Conservation (phyloP, 805 yeast species). For the Candida silvicultrix region DNA sequence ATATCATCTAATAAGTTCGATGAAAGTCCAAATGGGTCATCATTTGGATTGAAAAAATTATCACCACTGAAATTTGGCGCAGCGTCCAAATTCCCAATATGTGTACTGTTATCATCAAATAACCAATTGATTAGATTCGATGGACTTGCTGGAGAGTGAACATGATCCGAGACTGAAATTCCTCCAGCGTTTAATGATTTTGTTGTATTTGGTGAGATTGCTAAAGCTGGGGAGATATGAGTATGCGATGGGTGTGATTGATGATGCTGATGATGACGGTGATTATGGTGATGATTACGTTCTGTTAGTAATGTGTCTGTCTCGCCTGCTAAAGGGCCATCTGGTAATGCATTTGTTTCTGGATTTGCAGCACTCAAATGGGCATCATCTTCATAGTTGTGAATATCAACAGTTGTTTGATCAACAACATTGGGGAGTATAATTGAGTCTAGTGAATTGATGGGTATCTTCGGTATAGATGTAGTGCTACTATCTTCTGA, state of each 20-base stretch:
- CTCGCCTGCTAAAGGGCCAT: conserved; percentile 4
- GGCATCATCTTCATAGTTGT: conserved; percentile 14
- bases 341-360: conserved; percentile 19
- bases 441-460: conserved; percentile 21
- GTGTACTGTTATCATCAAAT: conserved; percentile 17
- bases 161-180: neutral
- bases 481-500: no score
- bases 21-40: conserved; percentile 24
- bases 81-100: conserved; percentile 5
- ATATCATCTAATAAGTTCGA: conserved; percentile 21
- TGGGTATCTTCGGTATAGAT: conserved; percentile 8
- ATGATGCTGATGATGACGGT: neutral
- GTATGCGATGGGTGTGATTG: no score
- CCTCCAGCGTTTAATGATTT: neutral
- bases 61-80: conserved; percentile 16
- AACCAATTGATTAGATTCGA: conserved; percentile 22
- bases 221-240: neutral
- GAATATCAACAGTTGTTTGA: conserved; percentile 14
- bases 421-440: conserved; percentile 22
- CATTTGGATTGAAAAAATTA: conserved; percentile 22
- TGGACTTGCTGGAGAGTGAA: conserved; percentile 9
- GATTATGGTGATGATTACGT: conserved; percentile 4
- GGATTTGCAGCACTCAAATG: conserved; percentile 24
- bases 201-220: neutral
- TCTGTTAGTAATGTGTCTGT: neutral